These are phyloP conservation scores for Nowakowskiella sp. DNA, from an alignment of 192 early-diverging fungal genomes.

Conservation along the genomic window DNA sequence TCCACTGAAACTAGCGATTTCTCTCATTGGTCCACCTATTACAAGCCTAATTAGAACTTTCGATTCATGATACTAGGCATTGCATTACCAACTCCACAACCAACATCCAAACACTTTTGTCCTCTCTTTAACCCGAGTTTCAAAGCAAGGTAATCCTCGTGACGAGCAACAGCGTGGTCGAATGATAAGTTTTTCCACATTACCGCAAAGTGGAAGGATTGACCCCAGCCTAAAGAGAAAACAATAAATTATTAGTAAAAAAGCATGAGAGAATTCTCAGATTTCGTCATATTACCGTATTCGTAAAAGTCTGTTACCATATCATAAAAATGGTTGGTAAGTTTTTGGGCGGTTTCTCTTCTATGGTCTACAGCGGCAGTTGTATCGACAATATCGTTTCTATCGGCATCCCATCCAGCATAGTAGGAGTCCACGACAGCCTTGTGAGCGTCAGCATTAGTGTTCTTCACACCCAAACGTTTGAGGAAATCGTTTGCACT, in stretches of 20 bases:
- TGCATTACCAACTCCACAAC: slow-evolving; percentile 83
- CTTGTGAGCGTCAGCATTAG: slow-evolving; percentile 27
- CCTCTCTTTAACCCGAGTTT: slow-evolving; percentile 60
- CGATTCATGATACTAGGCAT: background rate
- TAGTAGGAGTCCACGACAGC: slow-evolving; percentile 36
- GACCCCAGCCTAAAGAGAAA: slow-evolving; percentile 60
- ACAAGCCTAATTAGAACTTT: background rate
- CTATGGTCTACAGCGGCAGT: slow-evolving; percentile 26
- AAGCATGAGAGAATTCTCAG: slow-evolving; percentile 4
- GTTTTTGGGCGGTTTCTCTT: slow-evolving; percentile 18
- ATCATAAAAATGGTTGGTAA: slow-evolving; percentile 48
- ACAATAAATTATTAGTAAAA: background rate
- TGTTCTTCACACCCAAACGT: slow-evolving; percentile 40
- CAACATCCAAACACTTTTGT: slow-evolving; percentile 80
- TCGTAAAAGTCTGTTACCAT: slow-evolving; percentile 49
- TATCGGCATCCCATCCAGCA: slow-evolving; percentile 33
- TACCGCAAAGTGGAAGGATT: slow-evolving; percentile 87
- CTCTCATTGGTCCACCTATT: slow-evolving; percentile 81
- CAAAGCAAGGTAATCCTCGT: slow-evolving; percentile 82
- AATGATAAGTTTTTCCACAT: slow-evolving; percentile 70
- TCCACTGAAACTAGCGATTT: slow-evolving; percentile 83
- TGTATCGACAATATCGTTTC: slow-evolving; percentile 22
- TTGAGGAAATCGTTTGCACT: slow-evolving; percentile 27
- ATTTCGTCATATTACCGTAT: slow-evolving; percentile 22
- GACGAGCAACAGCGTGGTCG: slow-evolving; percentile 73